Evolutionary conservation across 192 early-diverging fungal species (phyloP).

Genomic region (Umbelopsis sp.): DNA sequence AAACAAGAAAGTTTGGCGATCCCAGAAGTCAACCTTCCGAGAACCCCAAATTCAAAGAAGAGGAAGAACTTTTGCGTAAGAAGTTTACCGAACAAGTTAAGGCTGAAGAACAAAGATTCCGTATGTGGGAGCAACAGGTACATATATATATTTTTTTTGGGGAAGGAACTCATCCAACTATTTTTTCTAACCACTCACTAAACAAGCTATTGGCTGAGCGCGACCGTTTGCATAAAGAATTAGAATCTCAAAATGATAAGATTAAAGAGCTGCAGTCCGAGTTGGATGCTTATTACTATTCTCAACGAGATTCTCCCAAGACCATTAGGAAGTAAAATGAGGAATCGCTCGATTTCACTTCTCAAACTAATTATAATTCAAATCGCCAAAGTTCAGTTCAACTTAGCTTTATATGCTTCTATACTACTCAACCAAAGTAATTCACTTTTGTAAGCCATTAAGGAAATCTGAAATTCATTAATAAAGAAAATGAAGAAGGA

Average conservation of each 20-base stretch:
- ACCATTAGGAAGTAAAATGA: constrained; percentile 29
- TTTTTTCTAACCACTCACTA: neutral
- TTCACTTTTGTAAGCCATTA: no score
- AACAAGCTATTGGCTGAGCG: constrained; percentile 88
- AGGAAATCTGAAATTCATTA: no score
- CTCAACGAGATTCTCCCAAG: constrained; percentile 38
- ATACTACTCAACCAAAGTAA: no score
- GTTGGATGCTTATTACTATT: constrained; percentile 48
- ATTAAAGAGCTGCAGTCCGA: constrained; percentile 94
- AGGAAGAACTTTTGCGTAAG: constrained; percentile 94
- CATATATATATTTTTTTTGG: constrained; percentile 29
- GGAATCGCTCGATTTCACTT: neutral
- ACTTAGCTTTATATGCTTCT: no score
- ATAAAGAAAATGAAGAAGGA: no score
- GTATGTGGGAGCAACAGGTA: constrained; percentile 93
- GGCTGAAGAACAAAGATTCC: constrained; percentile 94
- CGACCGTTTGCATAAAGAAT: constrained; percentile 97
- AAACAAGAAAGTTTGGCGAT: constrained; percentile 84
- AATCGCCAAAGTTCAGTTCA: no score
- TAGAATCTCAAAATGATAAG: constrained; percentile 89
- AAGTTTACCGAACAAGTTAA: constrained; percentile 98
- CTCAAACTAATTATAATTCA: no score
- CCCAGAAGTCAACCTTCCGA: constrained; percentile 74
- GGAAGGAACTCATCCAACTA: neutral
- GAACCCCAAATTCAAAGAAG: constrained; percentile 97